Evolutionary conservation across 2,329 filamentous ascomycete species (phyloP), one percentile per base, ranked within the genome.

Genomic region (Didymella glomerata): DNA sequence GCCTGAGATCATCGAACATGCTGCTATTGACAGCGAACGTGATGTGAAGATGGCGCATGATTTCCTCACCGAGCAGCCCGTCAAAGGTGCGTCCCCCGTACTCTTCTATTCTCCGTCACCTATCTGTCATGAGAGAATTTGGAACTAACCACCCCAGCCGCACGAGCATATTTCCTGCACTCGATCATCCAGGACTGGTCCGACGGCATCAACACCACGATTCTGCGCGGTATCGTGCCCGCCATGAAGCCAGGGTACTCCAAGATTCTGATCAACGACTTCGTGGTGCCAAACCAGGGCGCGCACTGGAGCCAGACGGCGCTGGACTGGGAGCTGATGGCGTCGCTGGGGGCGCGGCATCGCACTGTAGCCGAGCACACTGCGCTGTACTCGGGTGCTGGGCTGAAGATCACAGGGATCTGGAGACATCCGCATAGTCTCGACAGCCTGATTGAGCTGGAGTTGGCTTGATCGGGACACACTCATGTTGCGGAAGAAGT

Each of bases 41-140:
- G 67, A 76, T 6, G 68, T 75, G 44, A 52, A 24, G 2, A 75
- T 75, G 68, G 50, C 65, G 1, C 76, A 80, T 36, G 76, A 80
- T 50, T 79, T 72, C 45, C 27, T 71, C 44, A 68, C 64, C 3
- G 61, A 68, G 34, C 68, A 72, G 45, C 67, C 69, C 69, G 62
- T 79, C 0, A 75, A 77, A 67, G 76, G 54, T 57, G 16, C 24
- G 16, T 36, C 32, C 16, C 32, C 8, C 27, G 10, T 8, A 28
- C 8, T 7, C 8, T 28, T 8, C 8, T 28, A 28, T 28, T 8
- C 27, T 28, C 27, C 27, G 7, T 3, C 7, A 34, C 2, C 20
- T 22, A 2, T 8, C 30, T 2, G 3, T 11, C 18, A 38, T 2
- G 14, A 34, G 30, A 34, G 24, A 3, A 25, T 25, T 16, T 4